These are phyloP conservation scores for Caryocar brasiliense DNA, from an alignment of 441 rosid genomes.

Conservation along the genomic window DNA sequence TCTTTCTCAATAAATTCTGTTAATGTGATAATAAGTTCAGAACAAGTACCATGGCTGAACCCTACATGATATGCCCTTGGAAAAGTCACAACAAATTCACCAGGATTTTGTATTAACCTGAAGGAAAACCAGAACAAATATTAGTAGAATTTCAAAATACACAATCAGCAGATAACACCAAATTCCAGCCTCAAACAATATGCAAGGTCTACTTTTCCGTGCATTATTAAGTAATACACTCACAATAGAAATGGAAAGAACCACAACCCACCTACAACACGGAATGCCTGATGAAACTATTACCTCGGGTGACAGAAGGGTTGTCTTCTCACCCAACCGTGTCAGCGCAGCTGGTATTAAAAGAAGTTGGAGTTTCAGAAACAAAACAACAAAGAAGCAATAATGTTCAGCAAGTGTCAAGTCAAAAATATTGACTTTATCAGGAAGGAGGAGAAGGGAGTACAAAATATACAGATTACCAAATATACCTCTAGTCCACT, in stretches of 20 bases:
- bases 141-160: constrained; percentile 18
- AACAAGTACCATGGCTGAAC: constrained; percentile 96
- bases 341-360: constrained; percentile 66
- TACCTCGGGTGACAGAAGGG: constrained; percentile 85
- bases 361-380: constrained; percentile 16
- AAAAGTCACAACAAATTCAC: constrained; percentile 98
- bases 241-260: neutral
- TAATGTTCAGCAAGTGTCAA: constrained; percentile 5
- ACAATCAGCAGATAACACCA: constrained; percentile 7
- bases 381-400: constrained; percentile 1
- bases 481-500: neutral
- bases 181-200: no score
- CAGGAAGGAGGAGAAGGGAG: neutral
- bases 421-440: neutral
- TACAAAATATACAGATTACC: neutral
- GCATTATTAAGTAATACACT: no score
- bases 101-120: constrained; percentile 96
- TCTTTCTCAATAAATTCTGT: neutral
- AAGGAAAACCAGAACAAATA: constrained; percentile 26
- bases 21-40: constrained; percentile 8
- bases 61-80: constrained; percentile 99
- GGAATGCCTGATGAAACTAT: constrained; percentile 81
- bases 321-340: constrained; percentile 94
- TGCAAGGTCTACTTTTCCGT: no score
- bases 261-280: constrained; percentile 77